These are phyloP conservation scores for Fusarium burgessii DNA, from an alignment of 2,329 filamentous ascomycete species.

Conservation along the genomic window DNA sequence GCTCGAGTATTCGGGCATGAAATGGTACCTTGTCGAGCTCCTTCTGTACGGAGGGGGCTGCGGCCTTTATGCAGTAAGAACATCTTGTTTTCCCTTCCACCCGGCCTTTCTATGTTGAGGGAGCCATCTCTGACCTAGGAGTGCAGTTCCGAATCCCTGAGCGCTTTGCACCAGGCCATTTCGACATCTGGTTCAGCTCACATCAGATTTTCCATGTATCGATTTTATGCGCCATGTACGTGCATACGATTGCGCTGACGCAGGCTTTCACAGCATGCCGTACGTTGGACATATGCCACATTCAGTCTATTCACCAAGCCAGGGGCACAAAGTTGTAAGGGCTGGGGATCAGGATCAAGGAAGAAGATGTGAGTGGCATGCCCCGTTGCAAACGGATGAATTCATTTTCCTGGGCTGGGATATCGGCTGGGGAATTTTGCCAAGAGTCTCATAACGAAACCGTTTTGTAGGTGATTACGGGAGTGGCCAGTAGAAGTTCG, in stretches of 20 bases:
- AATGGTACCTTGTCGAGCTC: neutral
- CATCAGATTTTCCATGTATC: neutral
- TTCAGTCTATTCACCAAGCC: neutral
- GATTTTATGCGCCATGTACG: neutral
- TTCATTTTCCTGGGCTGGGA: too few relatives aligned
- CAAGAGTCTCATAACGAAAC: too few relatives aligned
- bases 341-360: neutral
- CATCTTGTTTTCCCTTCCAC: accelerated
- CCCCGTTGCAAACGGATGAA: too few relatives aligned
- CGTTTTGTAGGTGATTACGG: too few relatives aligned
- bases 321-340: neutral
- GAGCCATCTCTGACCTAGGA: neutral
- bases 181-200: neutral
- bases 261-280: neutral
- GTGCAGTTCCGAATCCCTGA: neutral
- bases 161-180: neutral
- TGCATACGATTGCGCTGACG: neutral
- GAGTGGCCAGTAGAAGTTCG: too few relatives aligned
- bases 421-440: too few relatives aligned
- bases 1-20: neutral
- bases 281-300: neutral
- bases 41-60: neutral
- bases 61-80: neutral
- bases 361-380: neutral
- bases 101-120: neutral